Evolutionary conservation across 495 filamentous ascomycete genomes (phyloP).

Genomic region (Mytilinidion resinicola): DNA sequence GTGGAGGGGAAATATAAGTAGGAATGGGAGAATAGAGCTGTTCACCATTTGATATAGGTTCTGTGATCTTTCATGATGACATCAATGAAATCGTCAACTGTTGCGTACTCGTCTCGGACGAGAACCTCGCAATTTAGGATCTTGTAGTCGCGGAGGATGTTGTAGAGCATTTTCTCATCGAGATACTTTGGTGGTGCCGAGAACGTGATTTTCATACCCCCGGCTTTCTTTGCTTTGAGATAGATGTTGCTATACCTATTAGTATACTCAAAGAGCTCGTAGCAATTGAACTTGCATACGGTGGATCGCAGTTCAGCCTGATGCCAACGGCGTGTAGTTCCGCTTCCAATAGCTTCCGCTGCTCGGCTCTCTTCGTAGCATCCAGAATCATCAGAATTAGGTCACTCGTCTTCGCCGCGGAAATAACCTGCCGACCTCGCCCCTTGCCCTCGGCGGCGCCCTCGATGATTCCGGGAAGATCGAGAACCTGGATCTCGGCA

Average conservation of each 20-base stretch:
- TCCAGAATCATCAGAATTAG: slow-evolving; percentile 95
- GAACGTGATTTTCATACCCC: slow-evolving; percentile 98
- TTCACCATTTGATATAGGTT: slow-evolving; percentile 84
- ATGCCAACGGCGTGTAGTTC: slow-evolving; percentile 98
- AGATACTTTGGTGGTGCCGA: slow-evolving; percentile 78
- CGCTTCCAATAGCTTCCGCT: slow-evolving; percentile 79
- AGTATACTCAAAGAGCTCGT: background rate
- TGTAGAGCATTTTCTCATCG: slow-evolving; percentile 96
- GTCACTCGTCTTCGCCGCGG: slow-evolving; percentile 97
- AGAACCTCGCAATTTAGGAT: slow-evolving; percentile 96
- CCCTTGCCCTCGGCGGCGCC: slow-evolving; percentile 96
- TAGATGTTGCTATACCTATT: slow-evolving; percentile 74
- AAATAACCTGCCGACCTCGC: slow-evolving; percentile 92
- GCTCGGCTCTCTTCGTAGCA: slow-evolving; percentile 94
- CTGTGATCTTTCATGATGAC: slow-evolving; percentile 98
- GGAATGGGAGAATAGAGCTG: background rate
- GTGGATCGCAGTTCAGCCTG: slow-evolving; percentile 78
- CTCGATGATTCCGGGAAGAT: slow-evolving; percentile 98
- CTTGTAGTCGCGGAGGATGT: slow-evolving; percentile 96
- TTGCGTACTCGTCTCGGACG: slow-evolving; percentile 88
- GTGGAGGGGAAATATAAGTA: background rate
- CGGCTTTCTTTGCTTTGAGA: slow-evolving; percentile 93
- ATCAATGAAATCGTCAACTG: slow-evolving; percentile 98
- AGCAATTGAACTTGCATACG: background rate
- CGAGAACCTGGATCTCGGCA: slow-evolving; percentile 95